These are phyloP conservation scores for Amanita muscaria DNA, from an alignment of 768 basidiomycete species.

Conservation along the genomic window DNA sequence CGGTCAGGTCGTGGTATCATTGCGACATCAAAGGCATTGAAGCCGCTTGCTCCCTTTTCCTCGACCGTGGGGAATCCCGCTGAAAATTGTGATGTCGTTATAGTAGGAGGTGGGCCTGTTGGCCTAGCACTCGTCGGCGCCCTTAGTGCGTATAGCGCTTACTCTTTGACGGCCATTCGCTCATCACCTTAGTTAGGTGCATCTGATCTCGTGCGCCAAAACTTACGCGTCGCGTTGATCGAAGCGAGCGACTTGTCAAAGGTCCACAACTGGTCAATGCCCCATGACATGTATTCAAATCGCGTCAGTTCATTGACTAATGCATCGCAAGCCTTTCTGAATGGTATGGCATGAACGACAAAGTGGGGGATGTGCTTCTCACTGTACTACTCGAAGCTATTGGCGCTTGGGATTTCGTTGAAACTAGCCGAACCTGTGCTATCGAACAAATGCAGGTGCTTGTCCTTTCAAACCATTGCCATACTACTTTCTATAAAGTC, in stretches of 20 bases:
- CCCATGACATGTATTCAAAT: constrained; percentile 58
- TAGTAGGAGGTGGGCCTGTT: constrained; percentile 91
- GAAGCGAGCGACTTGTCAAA: constrained; percentile 74
- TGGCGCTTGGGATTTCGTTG: constrained; percentile 79
- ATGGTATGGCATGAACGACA: constrained; percentile 35
- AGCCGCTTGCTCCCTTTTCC: neutral
- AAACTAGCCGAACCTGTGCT: constrained; percentile 54
- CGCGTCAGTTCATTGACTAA: constrained; percentile 83
- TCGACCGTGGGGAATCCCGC: neutral
- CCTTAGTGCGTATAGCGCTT: constrained; percentile 45
- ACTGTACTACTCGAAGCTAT: constrained; percentile 41
- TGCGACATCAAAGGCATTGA: neutral
- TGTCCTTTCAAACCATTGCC: neutral
- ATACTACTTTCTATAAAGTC: neutral
- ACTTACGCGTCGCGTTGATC: constrained; percentile 59
- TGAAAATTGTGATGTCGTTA: constrained; percentile 75
- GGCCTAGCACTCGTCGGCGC: constrained; percentile 87
- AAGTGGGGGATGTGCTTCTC: neutral
- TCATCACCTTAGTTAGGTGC: no score
- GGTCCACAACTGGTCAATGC: constrained; percentile 56
- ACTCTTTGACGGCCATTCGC: no score
- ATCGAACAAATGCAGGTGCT: constrained; percentile 82
- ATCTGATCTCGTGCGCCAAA: constrained; percentile 38
- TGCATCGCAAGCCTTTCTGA: constrained; percentile 55
- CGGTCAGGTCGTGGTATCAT: neutral